Percentiles rank a stretch among this genome's conserved stretches.
Conservation (phyloP, 495 filamentous ascomycete species). For the Penicillium bialowiezense region DNA sequence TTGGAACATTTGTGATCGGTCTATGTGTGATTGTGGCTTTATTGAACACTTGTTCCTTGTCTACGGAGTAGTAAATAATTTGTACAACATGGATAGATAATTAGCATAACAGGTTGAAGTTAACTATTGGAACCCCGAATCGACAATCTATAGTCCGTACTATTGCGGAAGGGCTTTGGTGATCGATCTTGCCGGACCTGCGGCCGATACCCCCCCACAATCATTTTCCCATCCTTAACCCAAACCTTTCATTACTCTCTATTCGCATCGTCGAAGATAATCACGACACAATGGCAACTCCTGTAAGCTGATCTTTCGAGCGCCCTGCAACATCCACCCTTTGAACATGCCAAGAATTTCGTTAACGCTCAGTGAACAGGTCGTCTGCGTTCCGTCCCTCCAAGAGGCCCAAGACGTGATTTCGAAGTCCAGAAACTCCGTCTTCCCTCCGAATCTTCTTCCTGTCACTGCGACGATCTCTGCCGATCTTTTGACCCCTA, state of each 20-base stretch:
- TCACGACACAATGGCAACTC: slow-evolving; percentile 29
- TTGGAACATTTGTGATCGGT: no score
- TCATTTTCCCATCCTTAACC: slow-evolving; percentile 30
- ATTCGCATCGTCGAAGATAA: neutral
- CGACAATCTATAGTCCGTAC: no score
- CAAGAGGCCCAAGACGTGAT: slow-evolving; percentile 52
- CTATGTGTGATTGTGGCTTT: no score
- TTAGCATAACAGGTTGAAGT: no score
- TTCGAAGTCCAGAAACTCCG: slow-evolving; percentile 40
- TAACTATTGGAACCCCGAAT: no score
- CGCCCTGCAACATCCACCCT: neutral
- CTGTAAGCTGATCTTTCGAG: slow-evolving; percentile 22
- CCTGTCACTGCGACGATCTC: slow-evolving; percentile 83
- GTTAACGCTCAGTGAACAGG: slow-evolving; percentile 29
- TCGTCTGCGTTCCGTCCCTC: slow-evolving; percentile 39
- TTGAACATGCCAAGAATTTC: neutral
- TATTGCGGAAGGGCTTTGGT: no score
- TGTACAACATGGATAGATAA: no score
- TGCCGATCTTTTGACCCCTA: slow-evolving; percentile 89
- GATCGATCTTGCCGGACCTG: neutral
- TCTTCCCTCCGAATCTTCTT: slow-evolving; percentile 73
- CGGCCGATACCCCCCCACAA: slow-evolving; percentile 3
- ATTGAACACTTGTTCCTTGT: no score
- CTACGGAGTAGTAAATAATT: no score
- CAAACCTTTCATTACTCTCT: slow-evolving; percentile 11